Evolutionary conservation across 495 filamentous ascomycete species (phyloP).

Genomic region (Aspergillus conjunctus): DNA sequence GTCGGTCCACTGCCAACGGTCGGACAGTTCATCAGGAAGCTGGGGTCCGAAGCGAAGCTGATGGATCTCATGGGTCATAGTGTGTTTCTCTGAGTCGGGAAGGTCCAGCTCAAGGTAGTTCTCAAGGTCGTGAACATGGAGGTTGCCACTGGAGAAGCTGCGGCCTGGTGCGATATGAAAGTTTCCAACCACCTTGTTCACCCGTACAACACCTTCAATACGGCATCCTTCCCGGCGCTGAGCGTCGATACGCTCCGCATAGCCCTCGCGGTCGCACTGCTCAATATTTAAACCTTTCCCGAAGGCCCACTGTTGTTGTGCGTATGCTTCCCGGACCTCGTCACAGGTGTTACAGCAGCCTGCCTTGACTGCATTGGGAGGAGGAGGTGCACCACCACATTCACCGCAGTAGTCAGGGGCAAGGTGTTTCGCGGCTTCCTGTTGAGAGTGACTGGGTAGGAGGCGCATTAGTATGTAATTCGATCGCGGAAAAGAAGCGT

Average conservation of each 20-base stretch:
- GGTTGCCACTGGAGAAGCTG: constrained; percentile 88
- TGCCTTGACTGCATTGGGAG: constrained; percentile 65
- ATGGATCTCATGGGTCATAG: constrained; percentile 89
- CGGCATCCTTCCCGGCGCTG: constrained; percentile 93
- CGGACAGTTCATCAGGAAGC: constrained; percentile 71
- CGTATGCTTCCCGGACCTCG: constrained; percentile 94
- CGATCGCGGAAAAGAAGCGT: neutral
- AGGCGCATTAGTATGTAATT: constrained; percentile 1
- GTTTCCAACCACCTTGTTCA: constrained; percentile 98
- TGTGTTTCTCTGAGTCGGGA: constrained; percentile 64
- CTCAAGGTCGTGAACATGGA: constrained; percentile 96
- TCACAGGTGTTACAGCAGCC: constrained; percentile 97
- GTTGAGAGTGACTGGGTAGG: constrained; percentile 57
- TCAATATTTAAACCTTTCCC: constrained; percentile 89
- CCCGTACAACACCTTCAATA: constrained; percentile 86
- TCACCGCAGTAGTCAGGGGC: constrained; percentile 90
- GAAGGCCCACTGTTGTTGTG: constrained; percentile 85
- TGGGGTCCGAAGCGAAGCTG: constrained; percentile 90
- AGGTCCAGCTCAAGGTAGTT: constrained; percentile 74
- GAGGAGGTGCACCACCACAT: constrained; percentile 84
- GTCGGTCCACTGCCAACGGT: constrained; percentile 77
- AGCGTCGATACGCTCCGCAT: constrained; percentile 78
- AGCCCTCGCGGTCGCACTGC: constrained; percentile 94
- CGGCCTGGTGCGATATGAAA: constrained; percentile 98
- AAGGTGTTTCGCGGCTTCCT: constrained; percentile 76